Evolutionary conservation across 139 green algal species (phyloP).

Genomic region (Micractinium conductrix): DNA sequence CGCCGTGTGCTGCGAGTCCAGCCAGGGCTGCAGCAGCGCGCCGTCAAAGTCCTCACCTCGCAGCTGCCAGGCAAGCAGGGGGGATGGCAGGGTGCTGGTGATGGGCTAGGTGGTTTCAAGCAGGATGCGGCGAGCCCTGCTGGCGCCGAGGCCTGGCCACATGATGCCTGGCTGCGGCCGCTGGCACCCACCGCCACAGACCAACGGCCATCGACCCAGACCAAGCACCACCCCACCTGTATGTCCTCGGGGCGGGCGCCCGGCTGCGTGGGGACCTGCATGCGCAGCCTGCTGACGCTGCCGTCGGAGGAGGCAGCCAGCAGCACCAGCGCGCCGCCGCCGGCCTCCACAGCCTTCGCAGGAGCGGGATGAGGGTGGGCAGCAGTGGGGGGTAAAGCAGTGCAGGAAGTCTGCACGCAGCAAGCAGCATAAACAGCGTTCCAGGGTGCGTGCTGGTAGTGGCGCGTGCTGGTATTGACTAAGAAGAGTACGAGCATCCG

Average conservation of each 20-base stretch:
- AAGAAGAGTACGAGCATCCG: neutral
- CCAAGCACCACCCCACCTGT: conserved; percentile 9
- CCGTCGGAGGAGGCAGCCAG: neutral
- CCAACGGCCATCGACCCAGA: no score
- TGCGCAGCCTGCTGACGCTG: conserved; percentile 18
- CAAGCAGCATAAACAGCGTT: no score
- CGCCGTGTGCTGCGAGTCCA: conserved; percentile 5
- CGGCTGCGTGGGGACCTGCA: conserved; percentile 18
- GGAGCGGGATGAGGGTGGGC: no score
- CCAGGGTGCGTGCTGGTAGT: no score
- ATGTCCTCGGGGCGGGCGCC: conserved; percentile 19
- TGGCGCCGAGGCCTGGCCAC: no score
- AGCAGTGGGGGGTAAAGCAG: no score
- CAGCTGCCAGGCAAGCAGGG: conserved; percentile 17
- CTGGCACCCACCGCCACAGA: no score
- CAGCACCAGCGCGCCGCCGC: conserved; percentile 25
- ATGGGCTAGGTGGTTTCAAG: neutral
- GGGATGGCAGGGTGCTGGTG: neutral
- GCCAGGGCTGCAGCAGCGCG: conserved; percentile 25
- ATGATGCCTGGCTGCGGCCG: no score
- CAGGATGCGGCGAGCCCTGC: no score
- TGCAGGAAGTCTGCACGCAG: no score
- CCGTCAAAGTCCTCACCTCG: conserved; percentile 29
- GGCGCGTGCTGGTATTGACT: neutral
- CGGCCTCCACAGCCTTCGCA: neutral